phyloP scores from a whole-genome alignment of 306 rosid species.

The Datisca glomerata region DNA sequence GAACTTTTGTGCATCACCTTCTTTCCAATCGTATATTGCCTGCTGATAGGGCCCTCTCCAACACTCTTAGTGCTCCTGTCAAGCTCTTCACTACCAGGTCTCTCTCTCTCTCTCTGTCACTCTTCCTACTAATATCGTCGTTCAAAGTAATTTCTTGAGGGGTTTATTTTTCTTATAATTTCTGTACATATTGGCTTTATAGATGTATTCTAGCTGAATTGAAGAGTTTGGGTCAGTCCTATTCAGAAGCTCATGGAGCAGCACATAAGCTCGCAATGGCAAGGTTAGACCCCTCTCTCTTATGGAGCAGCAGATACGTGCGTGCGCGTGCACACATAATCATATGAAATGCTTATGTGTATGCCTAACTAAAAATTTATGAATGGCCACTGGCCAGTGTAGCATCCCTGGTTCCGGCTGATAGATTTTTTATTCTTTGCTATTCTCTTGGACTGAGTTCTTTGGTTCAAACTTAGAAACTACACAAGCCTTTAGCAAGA shows the following conservation, averaged over 20 bases:
- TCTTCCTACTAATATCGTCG: background rate
- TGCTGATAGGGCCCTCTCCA: conserved; percentile 46
- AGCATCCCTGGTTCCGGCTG: too few relatives aligned
- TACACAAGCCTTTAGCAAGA: too few relatives aligned
- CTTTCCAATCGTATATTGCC: conserved; percentile 48
- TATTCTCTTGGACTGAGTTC: background rate
- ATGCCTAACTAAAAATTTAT: background rate
- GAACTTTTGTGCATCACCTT: conserved; percentile 68
- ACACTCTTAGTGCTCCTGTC: conserved; percentile 42
- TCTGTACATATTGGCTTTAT: conserved; percentile 3
- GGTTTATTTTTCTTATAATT: background rate
- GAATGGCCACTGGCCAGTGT: too few relatives aligned
- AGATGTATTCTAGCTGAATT: conserved; percentile 66
- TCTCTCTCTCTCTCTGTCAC: background rate
- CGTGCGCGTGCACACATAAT: too few relatives aligned
- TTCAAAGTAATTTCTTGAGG: too few relatives aligned
- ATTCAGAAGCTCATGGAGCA: conserved; percentile 45
- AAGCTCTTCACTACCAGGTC: conserved; percentile 74
- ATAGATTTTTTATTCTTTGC: background rate
- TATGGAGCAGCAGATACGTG: too few relatives aligned
- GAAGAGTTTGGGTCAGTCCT: conserved; percentile 44
- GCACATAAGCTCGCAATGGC: conserved; percentile 44
- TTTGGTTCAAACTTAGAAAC: background rate
- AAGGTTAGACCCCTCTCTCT: conserved; percentile 23
- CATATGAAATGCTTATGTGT: background rate